Conservation (phyloP, 208 protist genomes). For the Herpetomonas tarakana region DNA sequence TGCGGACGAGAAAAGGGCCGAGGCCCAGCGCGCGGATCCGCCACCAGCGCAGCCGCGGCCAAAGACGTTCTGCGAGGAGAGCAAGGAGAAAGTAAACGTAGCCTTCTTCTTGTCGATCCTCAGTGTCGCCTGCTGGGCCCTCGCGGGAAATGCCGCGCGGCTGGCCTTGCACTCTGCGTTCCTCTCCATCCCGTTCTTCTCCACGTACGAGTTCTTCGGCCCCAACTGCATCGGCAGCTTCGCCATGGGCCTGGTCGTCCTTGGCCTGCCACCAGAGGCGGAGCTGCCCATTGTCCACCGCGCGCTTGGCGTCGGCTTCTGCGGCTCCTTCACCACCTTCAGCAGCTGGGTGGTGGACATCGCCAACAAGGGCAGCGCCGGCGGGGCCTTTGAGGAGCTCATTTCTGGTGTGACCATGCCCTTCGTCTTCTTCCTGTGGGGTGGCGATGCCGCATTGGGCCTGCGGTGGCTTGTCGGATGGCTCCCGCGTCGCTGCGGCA, state of each 20-base stretch:
- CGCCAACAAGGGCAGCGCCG: conserved; percentile 21
- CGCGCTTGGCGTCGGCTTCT: conserved; percentile 50
- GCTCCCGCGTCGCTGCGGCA: background rate
- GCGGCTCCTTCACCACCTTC: conserved; percentile 54
- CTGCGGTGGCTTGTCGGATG: conserved; percentile 12
- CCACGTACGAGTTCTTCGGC: conserved; percentile 34
- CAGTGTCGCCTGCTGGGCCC: conserved; percentile 31
- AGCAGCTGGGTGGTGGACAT: conserved; percentile 54
- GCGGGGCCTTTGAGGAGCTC: conserved; percentile 35
- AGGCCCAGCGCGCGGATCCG: no score
- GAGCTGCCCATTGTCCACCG: conserved; percentile 26
- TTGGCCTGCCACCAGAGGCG: conserved; percentile 15
- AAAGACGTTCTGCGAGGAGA: background rate
- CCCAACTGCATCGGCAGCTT: conserved; percentile 49
- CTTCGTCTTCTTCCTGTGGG: conserved; percentile 46
- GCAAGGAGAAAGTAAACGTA: background rate
- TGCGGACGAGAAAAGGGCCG: no score
- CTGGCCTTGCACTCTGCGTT: conserved; percentile 24
- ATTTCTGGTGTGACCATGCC: conserved; percentile 50
- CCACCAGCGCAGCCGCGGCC: no score
- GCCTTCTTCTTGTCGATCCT: conserved; percentile 27
- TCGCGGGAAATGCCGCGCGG: conserved; percentile 49
- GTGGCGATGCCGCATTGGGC: conserved; percentile 20
- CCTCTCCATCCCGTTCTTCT: conserved; percentile 19
- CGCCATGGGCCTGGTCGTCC: conserved; percentile 32